Evolutionary conservation across 257 asterid genomes (phyloP).

Genomic region (Penstemon davidsonii): DNA sequence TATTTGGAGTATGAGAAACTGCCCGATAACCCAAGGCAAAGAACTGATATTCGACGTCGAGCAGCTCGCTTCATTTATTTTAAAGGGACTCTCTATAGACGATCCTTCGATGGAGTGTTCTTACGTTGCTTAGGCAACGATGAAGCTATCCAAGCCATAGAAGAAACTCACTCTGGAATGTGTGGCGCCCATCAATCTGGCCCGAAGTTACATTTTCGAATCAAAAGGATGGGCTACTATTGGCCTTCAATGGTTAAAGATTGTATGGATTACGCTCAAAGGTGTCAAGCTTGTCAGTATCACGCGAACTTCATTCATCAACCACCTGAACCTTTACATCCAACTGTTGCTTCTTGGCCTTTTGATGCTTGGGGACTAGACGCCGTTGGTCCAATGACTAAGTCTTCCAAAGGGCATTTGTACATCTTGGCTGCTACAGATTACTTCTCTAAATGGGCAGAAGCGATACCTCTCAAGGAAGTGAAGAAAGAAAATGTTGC

Average conservation of each 20-base stretch:
- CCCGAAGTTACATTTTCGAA: too few species aligned
- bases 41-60: neutral
- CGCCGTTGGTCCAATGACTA: neutral
- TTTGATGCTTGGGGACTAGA: neutral
- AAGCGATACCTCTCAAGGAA: neutral
- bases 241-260: neutral
- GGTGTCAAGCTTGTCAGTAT: neutral
- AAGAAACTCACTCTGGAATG: too few species aligned
- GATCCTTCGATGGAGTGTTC: neutral
- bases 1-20: constrained; percentile 1
- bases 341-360: neutral
- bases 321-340: neutral
- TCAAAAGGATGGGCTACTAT: neutral
- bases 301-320: neutral
- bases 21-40: neutral
- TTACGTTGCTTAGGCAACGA: too few species aligned
- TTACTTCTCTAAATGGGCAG: neutral
- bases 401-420: neutral
- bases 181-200: too few species aligned
- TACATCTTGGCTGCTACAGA: neutral
- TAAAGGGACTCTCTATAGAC: neutral
- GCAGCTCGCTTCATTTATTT: neutral
- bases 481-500: neutral
- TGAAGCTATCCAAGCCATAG: too few species aligned
- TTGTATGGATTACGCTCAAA: neutral